Evolutionary conservation across 129 eudicot species (phyloP), one percentile per base, ranked within the genome.

Genomic region (Escallonia herrerae): DNA sequence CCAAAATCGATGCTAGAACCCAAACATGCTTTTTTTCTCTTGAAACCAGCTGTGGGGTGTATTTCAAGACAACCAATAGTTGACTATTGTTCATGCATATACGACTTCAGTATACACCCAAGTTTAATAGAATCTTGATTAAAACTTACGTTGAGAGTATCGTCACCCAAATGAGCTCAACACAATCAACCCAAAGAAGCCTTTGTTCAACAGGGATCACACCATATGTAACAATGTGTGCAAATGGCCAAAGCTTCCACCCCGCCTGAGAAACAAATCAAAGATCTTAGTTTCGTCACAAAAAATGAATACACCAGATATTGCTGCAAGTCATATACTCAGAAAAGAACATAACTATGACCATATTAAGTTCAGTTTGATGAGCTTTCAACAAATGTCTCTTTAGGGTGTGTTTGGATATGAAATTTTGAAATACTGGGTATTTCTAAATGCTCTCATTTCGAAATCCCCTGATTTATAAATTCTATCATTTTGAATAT

Each of bases 211-310:
- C 79, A 56, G 99, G 99, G 71, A 94, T 63, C 56, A 94, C 74
- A 22, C 97, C 97, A 51, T 94, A 89, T 7, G 99, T 94, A 62
- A 94, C 76, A 15, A 94, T 66, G 65, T 94, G 99, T 8, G 99
- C 97, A 70, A 94, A 94, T 52, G 97, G 99, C 99, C 99, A 94
- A 46, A 94, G 86, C 79, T 94, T 94, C 99, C 99, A 94, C 33
- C 99, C 99, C 2, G 99, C 99, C 99, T 93, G 78, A 58, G 43
- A 82, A 77, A 14, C 49, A 63, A 50, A 33, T 10, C 15, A 48
- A 38, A 44, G 4, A 60, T 8, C 60, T 33, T 22, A 22, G 33
- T 22, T 22, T 22, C 33, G 0, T 22, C 33, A 22, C 63, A 42
- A 46, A 5, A 11, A 40, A 37, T 58, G 48, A 43, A 22, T 43